Evolutionary conservation across 129 eudicot species (phyloP), one percentile per base, ranked within the genome.

Genomic region (Escallonia rubra): DNA sequence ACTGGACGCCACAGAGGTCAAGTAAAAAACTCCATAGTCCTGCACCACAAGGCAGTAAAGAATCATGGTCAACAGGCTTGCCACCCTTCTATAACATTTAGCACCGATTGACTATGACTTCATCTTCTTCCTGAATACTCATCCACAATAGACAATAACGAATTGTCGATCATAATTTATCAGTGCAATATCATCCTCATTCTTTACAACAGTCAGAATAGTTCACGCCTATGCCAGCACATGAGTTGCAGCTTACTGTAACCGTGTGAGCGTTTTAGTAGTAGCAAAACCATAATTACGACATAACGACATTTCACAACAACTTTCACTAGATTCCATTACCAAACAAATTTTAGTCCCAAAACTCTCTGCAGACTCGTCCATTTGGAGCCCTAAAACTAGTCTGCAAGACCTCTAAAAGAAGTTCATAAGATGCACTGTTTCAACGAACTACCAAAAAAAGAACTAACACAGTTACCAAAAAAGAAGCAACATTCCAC

Each of bases 401-500:
- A 23, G 34, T 23, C 34, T 23, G 34, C 34, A 23, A 23, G 34
- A 23, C 34, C 34, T 23, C 34, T 1, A 47, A 10, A 47, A 47
- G 10, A 10, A 6, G 10, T 47, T 47, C 10, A 5, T 47, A 47
- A 5, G 51, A 47, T 47, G 51, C 51, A 47, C 34, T 23, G 34
- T 23, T 23, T 23, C 34, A 23, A 23, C 34, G 0, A 23, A 23
- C 34, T 23, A 23, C 34, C 34, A 23, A 23, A 23, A 23, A 23
- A 23, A 8, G 3, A 50, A 45, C 45, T 43, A 13, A 2, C 66
- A 47, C 70, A 42, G 63, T 42, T 12, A 0, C 34, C 11, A 63
- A 55, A 64, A 44, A 56, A 39, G 4, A n/a, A 50, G 10, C 34
- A 71, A 15, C 12, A 60, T 68, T 10, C 45, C 68, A 54, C 43